Base-by-base conservation (phyloP, 2,329 filamentous ascomycete genomes). In the Cercospora berteroae region DNA sequence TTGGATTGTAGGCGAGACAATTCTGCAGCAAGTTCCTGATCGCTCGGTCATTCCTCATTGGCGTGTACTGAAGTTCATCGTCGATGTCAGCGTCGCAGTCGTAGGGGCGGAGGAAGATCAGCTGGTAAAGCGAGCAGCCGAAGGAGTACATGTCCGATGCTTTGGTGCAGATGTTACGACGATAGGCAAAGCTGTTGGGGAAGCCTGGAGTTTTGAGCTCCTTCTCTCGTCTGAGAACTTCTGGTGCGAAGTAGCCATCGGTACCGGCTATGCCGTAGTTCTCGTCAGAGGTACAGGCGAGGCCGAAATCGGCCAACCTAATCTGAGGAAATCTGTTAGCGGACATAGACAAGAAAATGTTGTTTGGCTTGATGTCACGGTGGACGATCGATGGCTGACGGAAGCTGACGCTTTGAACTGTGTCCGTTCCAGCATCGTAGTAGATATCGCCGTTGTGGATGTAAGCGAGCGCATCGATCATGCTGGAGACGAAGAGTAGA, bases 131-230 rank as follows among this genome's bases (percentile, higher is more conserved):
- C 16, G 71, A 71, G 18, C 69, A 65, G 3, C 71, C 75, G 31
- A 76, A 69, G 18, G 65, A 61, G 42, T 73, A 77, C 33, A 77
- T 69, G 55, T 76, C 74, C 23, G 67, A 59, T 1, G 66, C 71
- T 18, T 55, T 50, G 16, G 68, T 74, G 48, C 68, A 71, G 52
- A 74, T 66, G 58, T 67, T 57, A 4, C 48, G 18, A 1, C 52
- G 39, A 6, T 6, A 20, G 3, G 36, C 16, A 33, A 65, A 66
- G 4, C 42, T 64, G 4, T 44, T 42, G 12, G 69, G 3, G 16
- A 72, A 66, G 2, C 69, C 59, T 9, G 71, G 61, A 8, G 33
- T 27, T 48, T 70, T 73, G n/a, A 67, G 39, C 1, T 60, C 39
- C 60, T 76, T 75, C 0, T 60, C 61, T 0, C 65, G 64, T 50